Evolutionary conservation across 116 monocot species (phyloP), one percentile per base, ranked within the genome.

Genomic region (Iris pallida): DNA sequence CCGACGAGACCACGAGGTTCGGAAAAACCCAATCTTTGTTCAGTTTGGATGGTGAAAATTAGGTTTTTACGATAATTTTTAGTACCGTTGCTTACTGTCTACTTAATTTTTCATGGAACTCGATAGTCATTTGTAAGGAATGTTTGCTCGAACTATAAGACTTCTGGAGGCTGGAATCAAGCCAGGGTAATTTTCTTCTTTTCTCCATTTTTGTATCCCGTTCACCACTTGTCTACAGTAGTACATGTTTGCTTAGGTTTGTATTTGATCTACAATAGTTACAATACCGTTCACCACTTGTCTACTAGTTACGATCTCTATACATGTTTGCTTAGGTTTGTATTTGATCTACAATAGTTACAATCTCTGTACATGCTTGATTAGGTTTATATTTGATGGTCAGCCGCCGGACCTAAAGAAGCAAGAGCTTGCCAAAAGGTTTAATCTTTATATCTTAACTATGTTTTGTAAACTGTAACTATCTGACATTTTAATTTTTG

Each of bases 1-100:
- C 98, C 51, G 98, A 93, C 42, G 98, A 98, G 72, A 86, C 90
- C 45, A 98, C 98, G n/a, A 98, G 98, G 93, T 92, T 41, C 72
- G 15, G 9, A 30, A 14, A 43, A 14, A 47, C 16, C 17, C 16
- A 46, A 48, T 66, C 48, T 16, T 68, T 56, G 16, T 59, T 16
- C 0, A n/a, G 17, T 78, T 43, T 14, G 30, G 3, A 30, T 30
- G 30, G 30, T 30, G 30, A 30, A 30, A 30, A 30, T 30, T 30
- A 30, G 30, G 30, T 30, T 30, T 30, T 30, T 30, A 30, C 30
- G 30, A 3, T 30, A 30, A 30, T 1, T 68, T 49, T 48, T 16
- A n/a, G 4, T 47, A 43, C 18, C 41, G 9, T 54, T 66, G 20
- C 1, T 30, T 57, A 6, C 20, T 47, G 48, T 54, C 45, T 58